Conservation (phyloP, 2,329 filamentous ascomycete species). For the Chalaropsis thielavioides region DNA sequence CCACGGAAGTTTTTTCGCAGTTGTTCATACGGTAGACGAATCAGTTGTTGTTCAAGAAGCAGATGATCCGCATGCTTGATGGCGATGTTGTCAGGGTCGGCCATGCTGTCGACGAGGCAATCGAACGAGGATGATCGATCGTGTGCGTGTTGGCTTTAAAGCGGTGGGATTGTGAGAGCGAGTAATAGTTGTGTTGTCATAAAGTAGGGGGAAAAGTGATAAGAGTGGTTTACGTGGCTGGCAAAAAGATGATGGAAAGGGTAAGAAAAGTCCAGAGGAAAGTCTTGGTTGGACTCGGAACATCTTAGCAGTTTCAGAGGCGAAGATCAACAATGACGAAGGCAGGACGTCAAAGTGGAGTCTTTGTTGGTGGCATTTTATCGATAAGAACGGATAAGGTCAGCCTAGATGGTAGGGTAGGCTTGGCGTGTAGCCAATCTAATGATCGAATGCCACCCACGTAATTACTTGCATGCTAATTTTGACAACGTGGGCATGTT, state of each 20-base stretch:
- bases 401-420: background rate
- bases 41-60: conserved; percentile 78
- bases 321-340: background rate
- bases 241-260: background rate
- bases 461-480: too few species aligned
- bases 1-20: conserved; percentile 88
- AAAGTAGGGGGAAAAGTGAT: background rate
- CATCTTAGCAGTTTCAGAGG: background rate
- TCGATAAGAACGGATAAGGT: background rate
- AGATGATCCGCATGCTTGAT: conserved; percentile 64
- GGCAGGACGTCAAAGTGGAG: background rate
- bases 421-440: background rate
- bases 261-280: background rate
- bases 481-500: too few species aligned
- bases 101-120: conserved; percentile 31
- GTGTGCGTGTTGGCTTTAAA: background rate
- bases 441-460: background rate
- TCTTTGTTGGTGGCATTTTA: background rate
- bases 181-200: background rate
- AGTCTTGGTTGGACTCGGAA: background rate
- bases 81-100: conserved; percentile 46
- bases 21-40: conserved; percentile 84
- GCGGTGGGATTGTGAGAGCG: background rate
- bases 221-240: background rate
- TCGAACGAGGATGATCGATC: background rate